These are phyloP conservation scores for Hanseniaspora opuntiae DNA, from an alignment of 805 yeast species.

Conservation along the genomic window DNA sequence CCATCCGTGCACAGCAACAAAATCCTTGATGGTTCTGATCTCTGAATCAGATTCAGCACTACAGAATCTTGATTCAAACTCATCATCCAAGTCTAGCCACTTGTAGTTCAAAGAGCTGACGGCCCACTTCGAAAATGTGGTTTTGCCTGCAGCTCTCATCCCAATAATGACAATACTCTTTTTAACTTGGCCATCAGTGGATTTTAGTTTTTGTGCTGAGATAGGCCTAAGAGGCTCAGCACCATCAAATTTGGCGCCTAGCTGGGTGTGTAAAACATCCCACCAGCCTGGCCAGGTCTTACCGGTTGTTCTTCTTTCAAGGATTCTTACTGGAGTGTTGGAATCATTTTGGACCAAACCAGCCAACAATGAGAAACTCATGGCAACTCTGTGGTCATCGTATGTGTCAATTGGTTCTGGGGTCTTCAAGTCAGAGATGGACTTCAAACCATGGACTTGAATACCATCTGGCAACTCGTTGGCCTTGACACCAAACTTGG, in stretches of 20 bases:
- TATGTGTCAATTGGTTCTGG: constrained; percentile 59
- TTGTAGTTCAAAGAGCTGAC: constrained; percentile 53
- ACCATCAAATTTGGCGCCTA: constrained; percentile 60
- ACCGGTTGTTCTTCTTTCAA: constrained; percentile 84
- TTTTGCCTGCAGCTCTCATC: constrained; percentile 96
- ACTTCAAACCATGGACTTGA: constrained; percentile 58
- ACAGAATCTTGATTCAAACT: constrained; percentile 41
- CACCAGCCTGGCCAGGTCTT: constrained; percentile 99
- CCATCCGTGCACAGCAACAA: constrained; percentile 65
- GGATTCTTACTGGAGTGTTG: constrained; percentile 48
- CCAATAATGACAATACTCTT: constrained; percentile 69
- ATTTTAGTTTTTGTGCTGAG: constrained; percentile 5
- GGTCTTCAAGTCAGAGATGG: constrained; percentile 33
- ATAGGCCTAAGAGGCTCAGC: constrained; percentile 34
- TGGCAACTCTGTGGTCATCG: constrained; percentile 96
- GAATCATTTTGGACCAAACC: constrained; percentile 38
- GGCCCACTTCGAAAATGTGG: constrained; percentile 71
- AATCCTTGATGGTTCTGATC: constrained; percentile 40
- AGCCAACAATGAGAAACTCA: constrained; percentile 85
- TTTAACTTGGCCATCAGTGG: constrained; percentile 12
- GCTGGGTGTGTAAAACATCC: constrained; percentile 68
- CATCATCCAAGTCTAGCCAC: constrained; percentile 63
- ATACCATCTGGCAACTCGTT: constrained; percentile 86
- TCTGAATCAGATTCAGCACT: constrained; percentile 19
- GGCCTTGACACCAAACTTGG: constrained; percentile 79